Conservation (phyloP, 192 early-diverging fungal genomes). For the Backusella psychrophila region DNA sequence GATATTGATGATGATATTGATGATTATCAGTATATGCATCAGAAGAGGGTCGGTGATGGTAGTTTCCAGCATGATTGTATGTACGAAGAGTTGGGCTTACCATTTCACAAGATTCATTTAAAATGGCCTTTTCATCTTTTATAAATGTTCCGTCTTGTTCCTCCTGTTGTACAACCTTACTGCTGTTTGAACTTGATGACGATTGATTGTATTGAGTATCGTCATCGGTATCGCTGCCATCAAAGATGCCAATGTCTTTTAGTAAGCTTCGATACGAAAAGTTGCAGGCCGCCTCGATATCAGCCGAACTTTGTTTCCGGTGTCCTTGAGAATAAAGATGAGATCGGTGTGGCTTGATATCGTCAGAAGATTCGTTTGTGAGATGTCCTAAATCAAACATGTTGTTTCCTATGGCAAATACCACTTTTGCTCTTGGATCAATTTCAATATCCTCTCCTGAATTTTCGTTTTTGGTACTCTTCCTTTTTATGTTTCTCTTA, state of each 20-base stretch:
- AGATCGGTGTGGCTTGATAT: background rate
- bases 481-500: background rate
- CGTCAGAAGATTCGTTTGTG: background rate
- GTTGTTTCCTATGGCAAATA: constrained; percentile 42
- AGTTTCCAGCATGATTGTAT: background rate
- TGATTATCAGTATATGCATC: background rate
- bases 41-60: background rate
- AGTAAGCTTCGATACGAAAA: constrained; percentile 1
- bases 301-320: constrained; percentile 10
- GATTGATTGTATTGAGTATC: background rate
- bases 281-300: background rate
- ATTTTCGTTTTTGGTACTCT: background rate
- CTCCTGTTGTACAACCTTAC: background rate
- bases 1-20: background rate
- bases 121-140: constrained; percentile 7
- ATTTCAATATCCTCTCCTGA: constrained; percentile 27
- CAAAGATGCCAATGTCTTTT: constrained; percentile 18
- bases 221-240: background rate
- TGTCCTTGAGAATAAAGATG: constrained; percentile 14
- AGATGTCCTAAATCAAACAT: constrained; percentile 36
- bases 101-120: background rate
- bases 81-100: background rate
- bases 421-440: constrained; percentile 35
- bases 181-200: background rate
- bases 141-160: background rate